These are phyloP conservation scores for Coemansia pectinata DNA, from an alignment of 192 early-diverging fungal species.

Conservation along the genomic window DNA sequence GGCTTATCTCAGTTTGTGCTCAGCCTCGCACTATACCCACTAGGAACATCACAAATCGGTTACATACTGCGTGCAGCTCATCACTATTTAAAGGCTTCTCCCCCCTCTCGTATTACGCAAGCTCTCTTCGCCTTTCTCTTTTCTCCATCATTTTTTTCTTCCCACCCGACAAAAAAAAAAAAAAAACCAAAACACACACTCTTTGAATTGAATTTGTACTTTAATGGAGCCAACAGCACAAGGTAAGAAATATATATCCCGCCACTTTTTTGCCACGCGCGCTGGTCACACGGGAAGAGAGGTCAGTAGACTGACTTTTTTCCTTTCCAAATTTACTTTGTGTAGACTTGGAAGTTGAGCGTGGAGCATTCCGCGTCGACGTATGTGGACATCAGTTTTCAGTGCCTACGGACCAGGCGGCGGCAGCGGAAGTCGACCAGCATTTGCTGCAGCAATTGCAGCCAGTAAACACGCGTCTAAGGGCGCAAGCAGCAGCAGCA, in stretches of 20 bases:
- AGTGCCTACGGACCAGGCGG: conserved; percentile 29
- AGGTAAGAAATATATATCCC: not conserved
- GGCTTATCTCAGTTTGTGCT: not conserved
- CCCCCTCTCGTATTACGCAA: not conserved
- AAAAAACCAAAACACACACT: not conserved
- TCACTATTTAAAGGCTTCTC: not conserved
- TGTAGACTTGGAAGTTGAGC: conserved; percentile 13
- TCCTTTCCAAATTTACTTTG: not conserved
- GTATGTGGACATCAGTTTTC: conserved; percentile 49
- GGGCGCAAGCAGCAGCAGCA: conserved; percentile 14
- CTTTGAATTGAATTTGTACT: not conserved
- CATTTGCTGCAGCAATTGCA: conserved; percentile 15
- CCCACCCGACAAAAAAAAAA: not conserved
- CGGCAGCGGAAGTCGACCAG: conserved; percentile 12
- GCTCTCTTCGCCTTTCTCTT: not conserved
- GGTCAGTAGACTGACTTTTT: not conserved
- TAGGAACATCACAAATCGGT: not conserved
- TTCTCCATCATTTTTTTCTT: not conserved
- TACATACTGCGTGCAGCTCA: too few species aligned
- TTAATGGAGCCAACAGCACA: not conserved
- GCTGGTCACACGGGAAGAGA: not conserved
- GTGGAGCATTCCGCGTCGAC: conserved; percentile 46
- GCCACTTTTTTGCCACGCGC: not conserved
- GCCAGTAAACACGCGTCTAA: conserved; percentile 14
- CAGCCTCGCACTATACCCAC: not conserved